Base-by-base conservation (phyloP, 345 rosid species). In the Stellera chamaejasme region DNA sequence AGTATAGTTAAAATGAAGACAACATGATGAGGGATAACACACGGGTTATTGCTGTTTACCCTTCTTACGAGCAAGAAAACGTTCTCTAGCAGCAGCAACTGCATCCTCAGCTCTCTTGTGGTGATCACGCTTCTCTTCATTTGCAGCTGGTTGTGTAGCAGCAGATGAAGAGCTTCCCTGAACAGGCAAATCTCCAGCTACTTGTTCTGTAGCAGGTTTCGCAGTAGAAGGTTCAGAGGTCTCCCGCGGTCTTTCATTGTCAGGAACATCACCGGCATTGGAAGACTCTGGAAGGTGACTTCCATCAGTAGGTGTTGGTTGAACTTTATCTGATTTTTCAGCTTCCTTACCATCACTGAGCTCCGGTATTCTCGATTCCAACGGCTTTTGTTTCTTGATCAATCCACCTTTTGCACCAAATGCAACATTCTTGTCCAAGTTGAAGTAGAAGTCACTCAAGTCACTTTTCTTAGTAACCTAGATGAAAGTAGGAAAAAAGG, bases 391-490 rank as follows among this genome's bases (percentile, higher is more conserved):
- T 60, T 67, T 72, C 68, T 78, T 74, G 72, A 50, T 78, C 45
- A 66, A 73, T 52, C 69, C 68, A 0, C 27, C 3, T 25, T 72
- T 61, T 14, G 81, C 85, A 60, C 97, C 97, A 73, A 74, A 85
- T 0, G 95, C 99, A 13, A 89, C 87, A 58, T 89, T 89, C 70
- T 89, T 85, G 10, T 69, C 81, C 53, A 89, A 69, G 79, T 82
- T 82, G 76, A 87, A 80, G 74, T 93, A 87, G 66, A 93, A 87
- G 59, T 93, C 96, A 48, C 74, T 81, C 83, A 89, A 69, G 64
- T 87, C 92, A 10, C 61, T 82, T 79, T 93, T 93, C 84, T 83
- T 89, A 28, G 95, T 84, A 66, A 89, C 97, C 99, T 89, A 55
- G 5, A 32, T 32, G 13, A 42, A 41, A 63, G 66, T 23, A 60